Evolutionary conservation across 345 rosid species (phyloP).

Genomic region (Lepidium didymum): DNA sequence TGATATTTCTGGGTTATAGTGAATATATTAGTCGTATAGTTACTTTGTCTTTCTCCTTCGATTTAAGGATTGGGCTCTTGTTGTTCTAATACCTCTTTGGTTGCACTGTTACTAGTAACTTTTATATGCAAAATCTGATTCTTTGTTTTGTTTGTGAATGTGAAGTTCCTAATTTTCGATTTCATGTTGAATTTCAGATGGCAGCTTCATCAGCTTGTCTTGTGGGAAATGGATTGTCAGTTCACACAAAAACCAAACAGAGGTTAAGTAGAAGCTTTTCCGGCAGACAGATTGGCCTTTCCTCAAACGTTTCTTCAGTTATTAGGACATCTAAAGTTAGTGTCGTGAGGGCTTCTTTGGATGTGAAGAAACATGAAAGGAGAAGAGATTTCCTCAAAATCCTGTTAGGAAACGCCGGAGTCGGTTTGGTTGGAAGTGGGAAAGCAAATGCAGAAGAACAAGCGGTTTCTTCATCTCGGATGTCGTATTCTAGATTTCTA

Average conservation of each 20-base stretch:
- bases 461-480: slow-evolving; percentile 88
- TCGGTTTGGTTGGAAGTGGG: slow-evolving; percentile 57
- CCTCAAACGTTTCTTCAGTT: slow-evolving; percentile 26
- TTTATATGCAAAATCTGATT: not conserved
- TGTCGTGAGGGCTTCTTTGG: slow-evolving; percentile 47
- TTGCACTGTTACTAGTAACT: not conserved
- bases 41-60: not conserved
- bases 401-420: slow-evolving; percentile 59
- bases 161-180: not conserved
- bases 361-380: slow-evolving; percentile 41
- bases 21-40: not conserved
- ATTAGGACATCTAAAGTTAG: slow-evolving; percentile 36
- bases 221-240: slow-evolving; percentile 52
- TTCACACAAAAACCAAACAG: slow-evolving; percentile 29
- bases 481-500: slow-evolving; percentile 95
- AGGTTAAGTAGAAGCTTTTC: slow-evolving; percentile 32
- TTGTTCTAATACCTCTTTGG: not conserved
- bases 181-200: slow-evolving; percentile 35
- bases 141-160: not conserved
- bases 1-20: not conserved
- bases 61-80: not conserved
- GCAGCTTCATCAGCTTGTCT: slow-evolving; percentile 71
- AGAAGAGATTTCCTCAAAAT: slow-evolving; percentile 72
- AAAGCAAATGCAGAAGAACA: slow-evolving; percentile 87
- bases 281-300: slow-evolving; percentile 33